Conservation (phyloP, 1,139 yeast genomes). For the Yamadazyma songkhlaensis region DNA sequence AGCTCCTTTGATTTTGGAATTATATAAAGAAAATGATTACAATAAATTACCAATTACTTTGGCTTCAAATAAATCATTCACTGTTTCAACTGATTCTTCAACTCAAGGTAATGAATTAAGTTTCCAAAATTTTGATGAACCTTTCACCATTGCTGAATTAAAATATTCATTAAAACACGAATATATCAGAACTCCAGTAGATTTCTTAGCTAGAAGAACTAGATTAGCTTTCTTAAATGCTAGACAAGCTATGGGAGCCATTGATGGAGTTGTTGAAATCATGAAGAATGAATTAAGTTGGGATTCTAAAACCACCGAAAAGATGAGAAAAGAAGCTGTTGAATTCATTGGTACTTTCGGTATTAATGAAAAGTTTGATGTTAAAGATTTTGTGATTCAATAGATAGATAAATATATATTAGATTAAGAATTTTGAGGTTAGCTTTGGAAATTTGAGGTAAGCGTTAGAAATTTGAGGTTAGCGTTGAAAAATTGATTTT, state of each 20-base stretch:
- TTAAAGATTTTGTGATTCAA: conserved; percentile 25
- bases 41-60: conserved; percentile 63
- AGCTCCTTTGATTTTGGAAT: conserved; percentile 74
- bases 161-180: conserved; percentile 79
- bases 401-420: conserved; percentile 10
- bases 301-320: conserved; percentile 58
- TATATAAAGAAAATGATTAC: conserved; percentile 49
- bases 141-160: conserved; percentile 90
- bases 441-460: too few relatives aligned
- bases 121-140: conserved; percentile 67
- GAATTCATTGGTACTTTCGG: conserved; percentile 65
- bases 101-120: conserved; percentile 35
- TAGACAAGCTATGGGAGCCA: conserved; percentile 74
- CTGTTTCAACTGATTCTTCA: conserved; percentile 33
- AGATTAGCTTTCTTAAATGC: conserved; percentile 92
- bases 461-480: too few relatives aligned
- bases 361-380: conserved; percentile 37
- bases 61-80: conserved; percentile 41
- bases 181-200: conserved; percentile 84
- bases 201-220: conserved; percentile 90
- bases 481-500: too few relatives aligned
- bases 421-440: too few relatives aligned
- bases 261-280: conserved; percentile 82
- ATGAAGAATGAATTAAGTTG: conserved; percentile 81
- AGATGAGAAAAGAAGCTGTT: conserved; percentile 52